A percentile compares a stretch with the other conserved stretches of the same genome.
phyloP scores from a whole-genome alignment of 2,329 filamentous ascomycete genomes.

The Talaromyces sp. region DNA sequence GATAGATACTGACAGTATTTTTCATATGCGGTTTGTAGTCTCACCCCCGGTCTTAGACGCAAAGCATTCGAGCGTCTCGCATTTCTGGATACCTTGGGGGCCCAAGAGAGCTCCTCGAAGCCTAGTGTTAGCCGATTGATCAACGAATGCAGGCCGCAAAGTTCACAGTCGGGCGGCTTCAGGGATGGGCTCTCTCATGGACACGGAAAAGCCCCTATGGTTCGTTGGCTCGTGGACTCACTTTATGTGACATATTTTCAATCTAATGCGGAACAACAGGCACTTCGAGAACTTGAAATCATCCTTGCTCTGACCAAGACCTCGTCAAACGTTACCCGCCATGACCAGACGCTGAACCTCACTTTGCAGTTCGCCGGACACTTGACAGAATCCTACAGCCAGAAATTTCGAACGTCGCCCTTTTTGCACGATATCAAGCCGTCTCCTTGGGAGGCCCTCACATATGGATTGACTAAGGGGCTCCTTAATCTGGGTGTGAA shows the following conservation, averaged over 20 bases:
- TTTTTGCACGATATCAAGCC: conserved; percentile 79
- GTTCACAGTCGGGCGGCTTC: neutral
- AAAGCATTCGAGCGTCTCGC: conserved; percentile 46
- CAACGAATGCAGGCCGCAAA: conserved; percentile 7
- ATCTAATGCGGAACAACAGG: conserved; percentile 50
- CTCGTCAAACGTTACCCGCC: conserved; percentile 68
- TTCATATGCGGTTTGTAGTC: conserved; percentile 22
- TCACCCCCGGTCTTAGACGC: conserved; percentile 36
- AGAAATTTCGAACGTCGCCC: conserved; percentile 74
- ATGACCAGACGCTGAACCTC: conserved; percentile 72
- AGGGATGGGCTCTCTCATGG: conserved; percentile 25
- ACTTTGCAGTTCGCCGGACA: conserved; percentile 78
- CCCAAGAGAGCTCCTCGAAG: conserved; percentile 10
- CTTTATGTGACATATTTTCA: neutral
- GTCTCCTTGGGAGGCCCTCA: conserved; percentile 82
- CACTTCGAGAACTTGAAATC: conserved; percentile 85
- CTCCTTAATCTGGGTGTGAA: conserved; percentile 75
- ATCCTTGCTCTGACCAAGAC: conserved; percentile 88
- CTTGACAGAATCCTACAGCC: conserved; percentile 76
- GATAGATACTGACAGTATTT: conserved; percentile 5
- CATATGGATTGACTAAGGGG: conserved; percentile 73
- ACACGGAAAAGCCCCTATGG: conserved; percentile 37
- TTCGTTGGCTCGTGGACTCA: conserved; percentile 20
- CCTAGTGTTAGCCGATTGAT: conserved; percentile 8
- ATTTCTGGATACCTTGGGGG: conserved; percentile 33